phyloP scores from a whole-genome alignment of 306 rosid genomes.

The Casuarina glauca region DNA sequence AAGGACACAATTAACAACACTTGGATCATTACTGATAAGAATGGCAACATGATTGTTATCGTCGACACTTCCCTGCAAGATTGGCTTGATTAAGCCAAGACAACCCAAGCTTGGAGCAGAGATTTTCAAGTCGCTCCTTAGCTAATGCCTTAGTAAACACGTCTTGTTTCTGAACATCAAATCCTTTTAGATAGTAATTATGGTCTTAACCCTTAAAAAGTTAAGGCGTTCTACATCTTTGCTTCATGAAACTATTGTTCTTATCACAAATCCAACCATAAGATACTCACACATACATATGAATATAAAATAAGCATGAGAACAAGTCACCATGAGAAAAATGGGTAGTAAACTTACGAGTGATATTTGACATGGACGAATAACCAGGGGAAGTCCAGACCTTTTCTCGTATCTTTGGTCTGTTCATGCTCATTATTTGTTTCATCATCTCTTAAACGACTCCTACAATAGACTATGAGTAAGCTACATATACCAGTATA shows the following conservation, averaged over 20 bases:
- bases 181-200: background rate
- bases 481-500: constrained; percentile 17
- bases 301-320: constrained; percentile 10
- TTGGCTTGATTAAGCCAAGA: too few species aligned
- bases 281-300: background rate
- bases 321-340: background rate
- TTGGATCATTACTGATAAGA: too few species aligned
- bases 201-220: background rate
- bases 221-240: background rate
- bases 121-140: too few species aligned
- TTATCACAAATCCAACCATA: background rate
- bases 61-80: too few species aligned
- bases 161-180: background rate
- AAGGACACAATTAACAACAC: too few species aligned
- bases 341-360: too few species aligned
- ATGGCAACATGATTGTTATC: too few species aligned
- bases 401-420: constrained; percentile 59
- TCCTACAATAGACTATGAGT: constrained; percentile 47
- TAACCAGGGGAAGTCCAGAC: constrained; percentile 33
- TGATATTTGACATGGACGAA: constrained; percentile 6
- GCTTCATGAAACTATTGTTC: background rate
- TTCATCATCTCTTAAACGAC: constrained; percentile 61
- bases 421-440: constrained; percentile 43
- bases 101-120: too few species aligned
- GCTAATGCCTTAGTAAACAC: too few species aligned